Evolutionary conservation across 2,329 filamentous ascomycete species (phyloP), one percentile per base, ranked within the genome.

Genomic region (Ramularia endophylla): DNA sequence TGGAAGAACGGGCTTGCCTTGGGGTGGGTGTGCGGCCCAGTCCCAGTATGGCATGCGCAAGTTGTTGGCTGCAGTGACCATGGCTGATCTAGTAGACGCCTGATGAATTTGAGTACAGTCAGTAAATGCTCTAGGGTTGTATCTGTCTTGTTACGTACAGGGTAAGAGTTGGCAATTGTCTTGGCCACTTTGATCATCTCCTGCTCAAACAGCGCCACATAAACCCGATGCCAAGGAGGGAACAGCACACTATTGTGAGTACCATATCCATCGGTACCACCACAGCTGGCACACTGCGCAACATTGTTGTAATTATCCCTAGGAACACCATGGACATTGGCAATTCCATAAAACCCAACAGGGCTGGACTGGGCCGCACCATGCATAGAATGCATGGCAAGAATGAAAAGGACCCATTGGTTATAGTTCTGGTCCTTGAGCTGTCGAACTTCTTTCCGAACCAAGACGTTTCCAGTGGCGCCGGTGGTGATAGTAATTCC

Each of bases 21-120:
- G 28, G 3, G 45, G 41, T 27, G 48, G 38, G 16, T 47, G 41
- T 5, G 51, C 49, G 17, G 51, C 49, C 51, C 55, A 59, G 36
- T 59, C 56, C 51, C 55, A 59, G 49, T 52, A 59, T 12, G 56
- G 56, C 40, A 51, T 48, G 9, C 55, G 48, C 27, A 57, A 41
- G 6, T 37, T 30, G 18, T 48, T 40, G 15, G 55, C 55, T 25
- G 51, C 54, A 15, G 38, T 37, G 5, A 41, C 32, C 47, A 50
- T 54, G 6, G 22, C 11, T 11, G 6, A 11, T 25, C 22, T 25
- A 11, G 6, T 25, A 6, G 22, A 25, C 11, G 22, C n/a, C n/a
- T n/a, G n/a, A n/a, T n/a, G n/a, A n/a, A n/a, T n/a, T n/a, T n/a
- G n/a, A n/a, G n/a, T n/a, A n/a, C n/a, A n/a, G n/a, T n/a, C n/a